These are phyloP conservation scores for Multifurca ochricompacta DNA, from an alignment of 768 basidiomycete genomes.

Conservation along the genomic window DNA sequence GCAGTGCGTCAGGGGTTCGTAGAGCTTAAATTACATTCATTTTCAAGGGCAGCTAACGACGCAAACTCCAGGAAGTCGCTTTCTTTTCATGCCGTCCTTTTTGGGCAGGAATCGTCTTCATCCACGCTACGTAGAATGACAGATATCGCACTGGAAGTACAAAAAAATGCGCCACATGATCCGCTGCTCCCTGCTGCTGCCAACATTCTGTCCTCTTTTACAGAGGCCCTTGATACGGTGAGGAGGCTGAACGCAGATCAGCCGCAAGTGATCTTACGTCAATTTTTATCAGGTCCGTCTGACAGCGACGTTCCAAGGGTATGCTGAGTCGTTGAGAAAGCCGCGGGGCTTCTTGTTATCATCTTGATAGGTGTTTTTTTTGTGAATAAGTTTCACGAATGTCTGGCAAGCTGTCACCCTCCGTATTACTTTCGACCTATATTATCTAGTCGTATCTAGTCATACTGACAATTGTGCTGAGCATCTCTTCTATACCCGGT, in stretches of 20 bases:
- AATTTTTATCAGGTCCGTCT: constrained; percentile 41
- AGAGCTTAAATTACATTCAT: not conserved
- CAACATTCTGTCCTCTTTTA: constrained; percentile 30
- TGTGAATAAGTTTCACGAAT: no score
- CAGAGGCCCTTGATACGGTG: constrained; percentile 31
- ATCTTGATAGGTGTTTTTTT: not conserved
- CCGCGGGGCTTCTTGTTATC: constrained; percentile 39
- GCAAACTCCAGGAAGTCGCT: constrained; percentile 40
- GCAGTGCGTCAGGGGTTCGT: constrained; percentile 40
- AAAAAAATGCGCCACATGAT: constrained; percentile 38
- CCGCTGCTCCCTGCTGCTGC: constrained; percentile 22
- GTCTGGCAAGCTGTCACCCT: no score
- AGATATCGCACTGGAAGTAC: constrained; percentile 40
- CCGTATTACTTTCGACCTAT: no score
- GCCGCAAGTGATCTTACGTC: not conserved
- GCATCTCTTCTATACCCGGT: no score
- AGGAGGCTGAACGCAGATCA: not conserved
- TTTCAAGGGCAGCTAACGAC: not conserved
- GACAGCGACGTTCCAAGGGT: constrained; percentile 49
- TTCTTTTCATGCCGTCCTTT: constrained; percentile 53
- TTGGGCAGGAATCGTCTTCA: constrained; percentile 34
- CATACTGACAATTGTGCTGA: no score
- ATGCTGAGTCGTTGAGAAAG: constrained; percentile 51
- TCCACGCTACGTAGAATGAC: constrained; percentile 42
- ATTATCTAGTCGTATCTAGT: no score